Base-by-base conservation (phyloP, 352 stramenopile species). In the Phytophthora meadii region DNA sequence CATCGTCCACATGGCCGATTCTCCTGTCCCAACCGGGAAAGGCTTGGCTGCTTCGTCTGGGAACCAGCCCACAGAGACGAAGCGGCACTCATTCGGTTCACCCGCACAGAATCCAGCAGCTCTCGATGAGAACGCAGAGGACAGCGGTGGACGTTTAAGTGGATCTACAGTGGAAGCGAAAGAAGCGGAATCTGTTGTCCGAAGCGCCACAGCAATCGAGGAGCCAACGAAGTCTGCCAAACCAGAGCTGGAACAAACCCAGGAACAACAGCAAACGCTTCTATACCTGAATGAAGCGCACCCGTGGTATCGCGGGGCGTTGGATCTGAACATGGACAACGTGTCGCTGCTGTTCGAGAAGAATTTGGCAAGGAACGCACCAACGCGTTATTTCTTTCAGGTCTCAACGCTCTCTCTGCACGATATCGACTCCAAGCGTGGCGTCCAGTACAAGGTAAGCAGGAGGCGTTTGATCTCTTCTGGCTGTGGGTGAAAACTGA, bases 331-430 rank as follows among this genome's bases (percentile, higher is more conserved):
- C 36, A 69, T 82, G 48, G 71, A 89, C 47, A 92, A 81, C 40
- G 83, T 91, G 12, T 95, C 83, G 27, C 67, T 95, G 17, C 56
- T 95, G 8, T 93, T 95, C 37, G 87, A 93, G 61, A 95, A 93
- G 50, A 88, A 82, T 6, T 61, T 93, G 5, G 87, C 85, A 3
- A 78, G 82, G 27, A 92, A 90, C 47, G 84, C 87, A 2, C 87
- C 87, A 27, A 93, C 87, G 17, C 79, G 76, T n/a, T 93, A 82
- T 57, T 93, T 93, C 51, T 95, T 95, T 45, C 87, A 95, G 62
- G 85, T 93, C 0, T 93, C 87, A 14, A 93, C 82, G 22, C 59
- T 93, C 0, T 82, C 81, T 14, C 65, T 95, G 15, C 79, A 88
- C 12, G 82, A 93, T 28, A 89, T 92, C 32, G 87, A 93, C 25